Conservation (phyloP, 495 filamentous ascomycete genomes). For the Copromyces sp. region DNA sequence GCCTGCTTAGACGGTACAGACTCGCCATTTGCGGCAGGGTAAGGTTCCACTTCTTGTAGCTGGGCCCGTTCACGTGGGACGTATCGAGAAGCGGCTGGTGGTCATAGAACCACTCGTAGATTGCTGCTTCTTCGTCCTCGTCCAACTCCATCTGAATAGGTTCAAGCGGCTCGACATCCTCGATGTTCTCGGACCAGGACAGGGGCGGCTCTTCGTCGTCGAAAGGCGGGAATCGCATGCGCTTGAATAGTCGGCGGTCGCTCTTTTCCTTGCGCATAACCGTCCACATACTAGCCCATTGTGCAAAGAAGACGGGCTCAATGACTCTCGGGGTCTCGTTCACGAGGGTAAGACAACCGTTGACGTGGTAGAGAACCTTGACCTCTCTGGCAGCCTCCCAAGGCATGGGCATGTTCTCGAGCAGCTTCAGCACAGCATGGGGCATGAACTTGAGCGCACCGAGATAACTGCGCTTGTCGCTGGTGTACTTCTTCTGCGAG, state of each 20-base stretch:
- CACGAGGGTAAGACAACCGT: conserved; percentile 91
- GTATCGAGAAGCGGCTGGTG: conserved; percentile 87
- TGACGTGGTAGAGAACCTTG: conserved; percentile 97
- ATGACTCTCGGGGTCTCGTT: conserved; percentile 97
- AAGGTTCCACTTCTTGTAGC: conserved; percentile 95
- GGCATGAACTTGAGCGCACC: conserved; percentile 99
- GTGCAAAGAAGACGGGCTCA: conserved; percentile 95
- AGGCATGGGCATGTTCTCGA: conserved; percentile 99
- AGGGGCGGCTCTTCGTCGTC: conserved; percentile 98
- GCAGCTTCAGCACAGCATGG: conserved; percentile 94
- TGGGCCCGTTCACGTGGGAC: conserved; percentile 88
- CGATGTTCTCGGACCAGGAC: conserved; percentile 97
- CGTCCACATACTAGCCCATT: conserved; percentile 99
- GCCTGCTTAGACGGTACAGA: conserved; percentile 83
- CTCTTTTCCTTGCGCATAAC: conserved; percentile 97
- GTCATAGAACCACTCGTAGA: conserved; percentile 97
- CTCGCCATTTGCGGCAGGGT: conserved; percentile 93
- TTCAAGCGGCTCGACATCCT: conserved; percentile 94
- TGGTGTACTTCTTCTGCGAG: conserved; percentile 98
- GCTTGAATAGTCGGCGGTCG: conserved; percentile 91
- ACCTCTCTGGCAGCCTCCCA: conserved; percentile 96
- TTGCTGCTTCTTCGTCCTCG: conserved; percentile 83
- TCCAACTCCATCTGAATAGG: conserved; percentile 99
- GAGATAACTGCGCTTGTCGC: conserved; percentile 95
- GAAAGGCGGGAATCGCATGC: conserved; percentile 98